These are phyloP conservation scores for Tephrocybe sp. DNA, from an alignment of 768 basidiomycete species.

Conservation along the genomic window DNA sequence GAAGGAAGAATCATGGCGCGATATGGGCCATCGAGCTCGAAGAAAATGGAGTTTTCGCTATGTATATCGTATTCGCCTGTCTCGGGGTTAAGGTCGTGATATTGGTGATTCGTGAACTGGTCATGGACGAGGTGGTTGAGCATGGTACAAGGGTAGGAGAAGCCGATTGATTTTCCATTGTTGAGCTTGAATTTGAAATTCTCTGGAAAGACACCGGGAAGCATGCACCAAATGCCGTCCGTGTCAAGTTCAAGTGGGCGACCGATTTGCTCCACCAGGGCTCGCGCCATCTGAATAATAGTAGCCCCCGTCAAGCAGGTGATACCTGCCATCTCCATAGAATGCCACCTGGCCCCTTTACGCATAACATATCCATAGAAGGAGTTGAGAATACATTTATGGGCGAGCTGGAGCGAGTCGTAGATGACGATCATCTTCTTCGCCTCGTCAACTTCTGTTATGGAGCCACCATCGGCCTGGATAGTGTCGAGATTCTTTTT, in stretches of 20 bases:
- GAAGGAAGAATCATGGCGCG: conserved; percentile 99
- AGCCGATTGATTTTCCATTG: conserved; percentile 81
- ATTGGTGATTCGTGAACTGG: conserved; percentile 96
- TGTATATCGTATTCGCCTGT: conserved; percentile 85
- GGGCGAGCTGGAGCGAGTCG: conserved; percentile 97
- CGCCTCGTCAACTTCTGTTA: conserved; percentile 92
- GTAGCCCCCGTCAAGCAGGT: conserved; percentile 97
- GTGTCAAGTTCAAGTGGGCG: conserved; percentile 97
- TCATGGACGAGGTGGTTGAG: conserved; percentile 97
- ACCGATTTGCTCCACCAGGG: conserved; percentile 96
- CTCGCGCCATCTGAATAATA: conserved; percentile 98
- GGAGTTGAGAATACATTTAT: conserved; percentile 99
- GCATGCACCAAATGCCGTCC: conserved; percentile 99
- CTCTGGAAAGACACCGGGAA: conserved; percentile 96
- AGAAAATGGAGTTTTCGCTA: conserved; percentile 98
- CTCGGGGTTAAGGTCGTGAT: conserved; percentile 86
- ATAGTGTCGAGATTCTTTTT: conserved; percentile 94
- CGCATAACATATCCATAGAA: conserved; percentile 99
- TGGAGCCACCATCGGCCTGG: conserved; percentile 61
- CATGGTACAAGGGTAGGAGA: conserved; percentile 99
- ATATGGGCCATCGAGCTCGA: conserved; percentile 98
- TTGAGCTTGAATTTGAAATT: conserved; percentile 94
- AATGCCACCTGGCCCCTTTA: conserved; percentile 98
- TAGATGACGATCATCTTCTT: conserved; percentile 99
- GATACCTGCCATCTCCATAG: conserved; percentile 99